phyloP scores from a whole-genome alignment of 2,329 filamentous ascomycete genomes.

The Claviceps sp. region DNA sequence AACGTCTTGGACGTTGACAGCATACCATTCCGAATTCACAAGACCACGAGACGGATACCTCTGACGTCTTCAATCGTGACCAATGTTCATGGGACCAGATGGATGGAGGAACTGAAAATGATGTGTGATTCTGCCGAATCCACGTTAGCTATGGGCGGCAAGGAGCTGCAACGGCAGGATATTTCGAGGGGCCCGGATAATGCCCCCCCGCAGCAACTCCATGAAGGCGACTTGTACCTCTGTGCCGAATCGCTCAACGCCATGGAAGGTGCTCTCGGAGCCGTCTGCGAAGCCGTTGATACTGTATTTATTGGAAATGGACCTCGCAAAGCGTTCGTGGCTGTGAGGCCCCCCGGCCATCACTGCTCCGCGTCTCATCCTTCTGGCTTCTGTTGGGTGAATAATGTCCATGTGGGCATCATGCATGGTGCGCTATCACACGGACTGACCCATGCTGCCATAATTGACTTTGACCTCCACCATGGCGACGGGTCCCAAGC shows the following conservation, averaged over 20 bases:
- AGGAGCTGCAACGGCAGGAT: constrained; percentile 61
- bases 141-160: constrained; percentile 63
- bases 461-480: constrained; percentile 83
- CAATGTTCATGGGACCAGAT: constrained; percentile 78
- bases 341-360: constrained; percentile 83
- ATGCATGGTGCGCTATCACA: constrained; percentile 76
- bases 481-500: constrained; percentile 93
- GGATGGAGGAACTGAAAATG: constrained; percentile 81
- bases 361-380: constrained; percentile 84
- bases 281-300: constrained; percentile 87
- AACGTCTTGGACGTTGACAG: constrained; percentile 40
- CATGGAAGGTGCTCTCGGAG: constrained; percentile 81
- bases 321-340: constrained; percentile 74
- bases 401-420: constrained; percentile 95
- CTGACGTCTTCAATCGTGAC: constrained; percentile 68
- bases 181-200: constrained; percentile 38
- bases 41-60: constrained; percentile 58
- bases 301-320: constrained; percentile 51
- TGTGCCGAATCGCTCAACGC: constrained; percentile 76
- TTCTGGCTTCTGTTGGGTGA: constrained; percentile 96
- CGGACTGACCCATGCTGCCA: constrained; percentile 84
- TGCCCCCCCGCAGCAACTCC: constrained; percentile 44
- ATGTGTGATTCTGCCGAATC: constrained; percentile 75
- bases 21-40: constrained; percentile 73
- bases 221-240: constrained; percentile 84